A percentile compares a stretch with the other conserved stretches of the same genome.
Conservation (phyloP, 2,329 filamentous ascomycete species). For the Stachybotrys elegans region DNA sequence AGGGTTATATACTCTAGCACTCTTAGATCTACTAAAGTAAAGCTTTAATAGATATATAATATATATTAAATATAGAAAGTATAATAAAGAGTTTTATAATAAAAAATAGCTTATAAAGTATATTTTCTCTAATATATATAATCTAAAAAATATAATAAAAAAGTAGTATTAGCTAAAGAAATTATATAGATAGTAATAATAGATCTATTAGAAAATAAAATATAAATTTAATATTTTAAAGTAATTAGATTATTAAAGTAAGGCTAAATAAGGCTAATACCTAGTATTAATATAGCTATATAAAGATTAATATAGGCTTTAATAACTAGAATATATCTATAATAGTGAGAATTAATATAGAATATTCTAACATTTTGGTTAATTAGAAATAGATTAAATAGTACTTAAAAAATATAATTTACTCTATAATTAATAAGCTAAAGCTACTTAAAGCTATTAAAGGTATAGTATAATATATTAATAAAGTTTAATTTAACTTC, state of each 20-base stretch:
- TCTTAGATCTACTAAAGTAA: conserved; percentile 4
- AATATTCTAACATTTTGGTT: conserved; percentile 2
- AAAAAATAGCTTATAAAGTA: neutral
- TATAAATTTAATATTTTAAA: neutral
- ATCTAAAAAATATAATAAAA: neutral
- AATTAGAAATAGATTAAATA: conserved; percentile 1
- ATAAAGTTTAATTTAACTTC: neutral
- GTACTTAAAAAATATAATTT: conserved; percentile 1
- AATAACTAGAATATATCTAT: conserved; percentile 1
- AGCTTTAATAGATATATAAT: conserved; percentile 4
- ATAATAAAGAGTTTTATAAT: conserved; percentile 3
- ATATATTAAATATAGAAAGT: neutral
- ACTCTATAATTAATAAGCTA: neutral
- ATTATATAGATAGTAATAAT: neutral
- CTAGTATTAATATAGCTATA: neutral
- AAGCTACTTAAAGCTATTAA: neutral
- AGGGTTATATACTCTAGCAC: conserved; percentile 1
- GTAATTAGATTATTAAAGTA: conserved; percentile 3
- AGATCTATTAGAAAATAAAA: neutral
- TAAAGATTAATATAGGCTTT: neutral
- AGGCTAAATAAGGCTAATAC: neutral
- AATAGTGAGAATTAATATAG: conserved; percentile 4
- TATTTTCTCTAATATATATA: neutral
- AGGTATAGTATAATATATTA: neutral
- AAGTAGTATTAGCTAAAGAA: neutral